These are phyloP conservation scores for Lactarius evosmus DNA, from an alignment of 768 basidiomycete genomes.

Conservation along the genomic window DNA sequence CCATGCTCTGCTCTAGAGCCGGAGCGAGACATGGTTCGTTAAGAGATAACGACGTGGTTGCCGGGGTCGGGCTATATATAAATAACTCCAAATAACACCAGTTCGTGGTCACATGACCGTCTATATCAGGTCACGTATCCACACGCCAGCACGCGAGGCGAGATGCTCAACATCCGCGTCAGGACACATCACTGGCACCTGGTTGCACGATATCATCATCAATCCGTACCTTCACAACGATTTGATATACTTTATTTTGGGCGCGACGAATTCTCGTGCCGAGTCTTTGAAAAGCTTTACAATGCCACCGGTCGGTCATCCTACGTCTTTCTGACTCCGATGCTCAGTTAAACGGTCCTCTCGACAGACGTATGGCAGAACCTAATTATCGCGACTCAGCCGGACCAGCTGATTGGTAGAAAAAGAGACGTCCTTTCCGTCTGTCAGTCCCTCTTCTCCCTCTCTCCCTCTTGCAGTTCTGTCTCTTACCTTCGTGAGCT, in stretches of 20 bases:
- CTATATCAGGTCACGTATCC: conserved; percentile 2
- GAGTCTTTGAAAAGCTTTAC: conserved; percentile 62
- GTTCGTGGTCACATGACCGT: background rate
- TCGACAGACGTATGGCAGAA: conserved; percentile 71
- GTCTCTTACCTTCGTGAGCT: background rate
- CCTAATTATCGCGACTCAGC: conserved; percentile 67
- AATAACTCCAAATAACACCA: conserved; percentile 18
- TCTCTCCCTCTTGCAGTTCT: background rate
- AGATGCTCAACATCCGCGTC: background rate
- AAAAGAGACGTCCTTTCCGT: conserved; percentile 53
- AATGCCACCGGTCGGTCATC: conserved; percentile 52
- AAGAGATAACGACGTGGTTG: background rate
- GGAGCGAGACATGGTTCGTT: conserved; percentile 17
- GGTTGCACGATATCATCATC: conserved; percentile 3
- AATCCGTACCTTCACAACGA: conserved; percentile 31
- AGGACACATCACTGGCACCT: background rate
- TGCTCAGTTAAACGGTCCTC: background rate
- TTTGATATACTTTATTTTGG: conserved; percentile 87
- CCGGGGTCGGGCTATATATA: background rate
- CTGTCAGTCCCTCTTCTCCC: conserved; percentile 42
- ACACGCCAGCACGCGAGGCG: background rate
- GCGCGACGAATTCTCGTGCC: conserved; percentile 83
- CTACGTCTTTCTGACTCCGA: conserved; percentile 14
- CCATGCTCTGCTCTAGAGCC: conserved; percentile 10
- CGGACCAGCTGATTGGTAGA: conserved; percentile 61